Percentiles rank a stretch among this genome's conserved stretches.
Evolutionary conservation across 257 asterid species (phyloP).

Genomic region (Rehmannia glutinosa): DNA sequence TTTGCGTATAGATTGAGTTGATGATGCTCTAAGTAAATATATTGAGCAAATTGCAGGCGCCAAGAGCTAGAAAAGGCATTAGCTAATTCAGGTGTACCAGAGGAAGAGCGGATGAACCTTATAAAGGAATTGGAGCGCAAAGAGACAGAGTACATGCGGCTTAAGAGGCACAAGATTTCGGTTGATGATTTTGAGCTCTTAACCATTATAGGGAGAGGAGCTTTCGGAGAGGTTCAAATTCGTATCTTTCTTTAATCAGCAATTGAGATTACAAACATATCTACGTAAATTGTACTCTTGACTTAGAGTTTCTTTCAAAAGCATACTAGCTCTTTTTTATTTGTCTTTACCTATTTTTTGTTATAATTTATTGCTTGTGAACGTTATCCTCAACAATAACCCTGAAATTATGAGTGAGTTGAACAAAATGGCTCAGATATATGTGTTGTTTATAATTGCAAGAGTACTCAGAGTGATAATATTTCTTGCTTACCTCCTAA

Average conservation of each 20-base stretch:
- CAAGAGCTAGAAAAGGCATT: slow-evolving; percentile 45
- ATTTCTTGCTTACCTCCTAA: too few species aligned
- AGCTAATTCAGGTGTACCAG: slow-evolving; percentile 50
- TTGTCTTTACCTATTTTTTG: neutral
- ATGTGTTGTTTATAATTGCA: too few species aligned
- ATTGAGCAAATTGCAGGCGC: slow-evolving; percentile 43
- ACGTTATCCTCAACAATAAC: too few species aligned
- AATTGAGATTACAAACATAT: too few species aligned
- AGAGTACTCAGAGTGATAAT: too few species aligned
- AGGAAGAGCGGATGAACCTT: slow-evolving; percentile 53
- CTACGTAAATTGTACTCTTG: neutral
- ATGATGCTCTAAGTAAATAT: neutral
- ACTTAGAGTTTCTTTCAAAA: neutral
- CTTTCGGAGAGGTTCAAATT: slow-evolving; percentile 72
- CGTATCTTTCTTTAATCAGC: neutral
- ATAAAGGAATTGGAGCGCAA: slow-evolving; percentile 65
- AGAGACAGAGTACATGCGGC: slow-evolving; percentile 70
- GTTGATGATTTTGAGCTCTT: slow-evolving; percentile 72
- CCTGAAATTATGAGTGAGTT: too few species aligned
- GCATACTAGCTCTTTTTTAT: neutral
- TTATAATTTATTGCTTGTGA: too few species aligned
- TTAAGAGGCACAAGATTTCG: slow-evolving; percentile 61
- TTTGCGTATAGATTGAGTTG: neutral
- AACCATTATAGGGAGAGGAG: slow-evolving; percentile 77
- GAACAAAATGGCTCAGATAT: too few species aligned